A percentile compares a stretch with the other conserved stretches of the same genome.
These are phyloP conservation scores for Calonectria pseudoturangicola DNA, from an alignment of 2,329 filamentous ascomycete species.

Conservation along the genomic window DNA sequence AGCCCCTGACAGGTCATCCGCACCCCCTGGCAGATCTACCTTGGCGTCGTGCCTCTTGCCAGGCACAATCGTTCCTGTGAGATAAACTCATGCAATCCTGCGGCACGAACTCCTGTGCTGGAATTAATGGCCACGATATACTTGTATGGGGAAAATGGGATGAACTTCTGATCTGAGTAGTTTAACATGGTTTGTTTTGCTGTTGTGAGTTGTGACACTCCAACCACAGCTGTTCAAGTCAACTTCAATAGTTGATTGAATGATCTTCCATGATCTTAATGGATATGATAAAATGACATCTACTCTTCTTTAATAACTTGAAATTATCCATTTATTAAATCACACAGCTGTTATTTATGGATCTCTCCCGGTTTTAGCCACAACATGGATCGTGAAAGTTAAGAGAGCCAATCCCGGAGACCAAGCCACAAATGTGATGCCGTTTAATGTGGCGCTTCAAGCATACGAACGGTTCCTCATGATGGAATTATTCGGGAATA, in stretches of 20 bases:
- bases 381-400: background rate
- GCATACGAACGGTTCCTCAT: background rate
- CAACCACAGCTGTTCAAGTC: background rate
- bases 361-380: background rate
- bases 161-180: slow-evolving; percentile 8
- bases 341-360: background rate
- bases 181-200: background rate
- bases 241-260: background rate
- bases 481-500: slow-evolving; percentile 21
- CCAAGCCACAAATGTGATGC: slow-evolving; percentile 12
- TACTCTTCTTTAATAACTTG: no score
- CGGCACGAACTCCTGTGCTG: slow-evolving; percentile 8
- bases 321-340: no score
- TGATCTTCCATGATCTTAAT: no score
- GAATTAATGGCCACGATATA: slow-evolving; percentile 1
- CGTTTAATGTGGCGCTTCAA: background rate
- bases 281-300: no score
- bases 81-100: slow-evolving; percentile 10
- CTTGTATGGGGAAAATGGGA: slow-evolving; percentile 12
- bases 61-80: slow-evolving; percentile 21
- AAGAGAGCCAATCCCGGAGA: slow-evolving; percentile 3
- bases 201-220: background rate
- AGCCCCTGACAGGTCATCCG: slow-evolving; percentile 14
- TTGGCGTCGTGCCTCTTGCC: background rate
- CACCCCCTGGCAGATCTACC: slow-evolving; percentile 18